Evolutionary conservation across 495 filamentous ascomycete species (phyloP), one percentile per base, ranked within the genome.

Genomic region (Penicillium desertorum): DNA sequence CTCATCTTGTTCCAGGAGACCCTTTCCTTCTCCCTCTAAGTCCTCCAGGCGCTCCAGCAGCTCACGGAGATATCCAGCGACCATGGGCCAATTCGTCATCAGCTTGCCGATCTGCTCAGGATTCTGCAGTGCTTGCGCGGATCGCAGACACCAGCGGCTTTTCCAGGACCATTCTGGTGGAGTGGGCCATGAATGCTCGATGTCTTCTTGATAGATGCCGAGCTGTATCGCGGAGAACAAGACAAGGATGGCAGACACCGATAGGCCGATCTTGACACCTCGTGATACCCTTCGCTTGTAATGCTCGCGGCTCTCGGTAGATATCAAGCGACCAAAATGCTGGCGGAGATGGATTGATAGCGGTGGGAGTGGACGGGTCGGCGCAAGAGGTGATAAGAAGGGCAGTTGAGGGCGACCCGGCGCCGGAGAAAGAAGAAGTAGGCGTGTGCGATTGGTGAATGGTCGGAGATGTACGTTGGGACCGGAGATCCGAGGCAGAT

Each of bases 101-200:
- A 82, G 68, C 41, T 71, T 70, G 10, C 73, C 75, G 29, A 75
- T 76, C 49, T 74, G 60, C 56, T 83, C 75, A 10, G 76, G 76
- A 55, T 88, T 71, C 57, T 86, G 84, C 29, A 77, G 71, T 51
- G 73, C 81, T 64, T 77, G 77, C 17, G 84, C 84, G 5, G 76
- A 78, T 17, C 85, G 83, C 57, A 83, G 80, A 52, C 78, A 74
- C 70, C 82, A 75, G 16, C 88, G 79, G 19, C 81, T 85, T 32
- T 77, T 64, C 75, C 79, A 88, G 5, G 68, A 75, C 90, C 90
- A 95, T 74, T 92, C 89, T 37, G 77, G 75, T 2, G 90, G 89
- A 0, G 87, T 86, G 1, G 89, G 89, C 71, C 86, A 91, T 62
- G 76, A 75, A 48, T 88, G 81, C 68, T 95, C 90, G 34, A 90